Base-by-base conservation (phyloP, 805 yeast genomes). In the Candida orba region DNA sequence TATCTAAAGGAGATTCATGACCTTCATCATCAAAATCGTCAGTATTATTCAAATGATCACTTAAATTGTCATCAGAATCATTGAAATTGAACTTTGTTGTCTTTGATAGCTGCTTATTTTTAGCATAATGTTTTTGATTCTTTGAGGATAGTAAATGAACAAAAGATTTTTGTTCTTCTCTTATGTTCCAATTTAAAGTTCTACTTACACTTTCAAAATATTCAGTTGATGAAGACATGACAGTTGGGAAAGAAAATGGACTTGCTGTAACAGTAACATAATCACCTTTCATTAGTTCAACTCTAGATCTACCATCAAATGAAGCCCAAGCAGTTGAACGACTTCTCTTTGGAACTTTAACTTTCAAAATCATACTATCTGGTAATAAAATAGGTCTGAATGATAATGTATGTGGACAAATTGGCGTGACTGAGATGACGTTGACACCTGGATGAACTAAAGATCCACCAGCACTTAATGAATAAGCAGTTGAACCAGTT, bases 301-400 rank as follows among this genome's bases (percentile, higher is more conserved):
- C 82, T 35, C 98, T 69, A 20, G 81, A 79, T 52, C 93, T 81
- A 12, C 99, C 99, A 64, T 93, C 99, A 60, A 93, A 93, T 2
- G 96, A 82, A 1, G 95, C 95, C 95, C 96, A 93, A 0, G 98
- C 97, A 0, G 96, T 86, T 6, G 93, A 79, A 41, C 99, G 68
- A 36, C 95, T 82, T 44, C 73, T 75, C 42, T 79, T 66, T 0
- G 98, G 96, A 4, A 89, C 95, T 54, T 83, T 84, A 6, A 91
- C 84, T 54, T 78, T 82, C 46, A 91, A 66, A 23, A 75, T 71
- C 90, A 90, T 87, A n/a, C 93, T 84, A 62, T 91, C 98, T 0
- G 98, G 98, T 25, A 91, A 69, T 45, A 91, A 71, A 43, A 91
- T 84, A 3, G 98, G 98, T 52, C 98, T 72, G 67, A 91, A 91